Evolutionary conservation across 352 stramenopile genomes (phyloP).

Genomic region (Peronosclerospora sorghi): DNA sequence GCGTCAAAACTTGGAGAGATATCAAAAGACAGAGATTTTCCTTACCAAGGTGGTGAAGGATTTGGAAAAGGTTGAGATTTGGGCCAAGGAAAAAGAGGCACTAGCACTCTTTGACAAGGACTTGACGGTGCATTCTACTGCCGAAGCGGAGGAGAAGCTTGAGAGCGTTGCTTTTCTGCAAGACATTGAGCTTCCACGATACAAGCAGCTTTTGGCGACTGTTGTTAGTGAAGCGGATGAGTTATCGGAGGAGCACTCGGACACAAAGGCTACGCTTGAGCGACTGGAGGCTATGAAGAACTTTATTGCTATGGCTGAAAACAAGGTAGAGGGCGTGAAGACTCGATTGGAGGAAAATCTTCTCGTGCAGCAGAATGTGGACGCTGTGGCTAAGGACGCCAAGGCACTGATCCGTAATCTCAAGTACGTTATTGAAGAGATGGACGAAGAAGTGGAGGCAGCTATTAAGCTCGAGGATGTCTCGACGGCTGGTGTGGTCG

Average conservation of each 20-base stretch:
- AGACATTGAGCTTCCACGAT: slow-evolving; percentile 72
- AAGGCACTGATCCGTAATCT: slow-evolving; percentile 79
- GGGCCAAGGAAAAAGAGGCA: slow-evolving; percentile 73
- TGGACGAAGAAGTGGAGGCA: slow-evolving; percentile 80
- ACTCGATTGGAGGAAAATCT: slow-evolving; percentile 40
- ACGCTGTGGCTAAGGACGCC: slow-evolving; percentile 79
- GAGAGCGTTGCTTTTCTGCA: slow-evolving; percentile 77
- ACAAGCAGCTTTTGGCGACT: slow-evolving; percentile 63
- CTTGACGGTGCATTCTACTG: slow-evolving; percentile 39
- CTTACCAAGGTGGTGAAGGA: slow-evolving; percentile 80
- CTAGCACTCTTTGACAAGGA: slow-evolving; percentile 56
- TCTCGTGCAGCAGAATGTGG: slow-evolving; percentile 51
- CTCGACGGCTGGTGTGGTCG: slow-evolving; percentile 53
- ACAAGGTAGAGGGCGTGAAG: slow-evolving; percentile 56
- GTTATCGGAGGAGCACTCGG: slow-evolving; percentile 58
- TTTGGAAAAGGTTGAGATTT: slow-evolving; percentile 71
- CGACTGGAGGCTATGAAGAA: slow-evolving; percentile 63
- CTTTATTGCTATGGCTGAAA: slow-evolving; percentile 70
- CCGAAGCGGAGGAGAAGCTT: slow-evolving; percentile 68
- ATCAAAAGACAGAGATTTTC: slow-evolving; percentile 78
- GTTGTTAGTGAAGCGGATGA: slow-evolving; percentile 57
- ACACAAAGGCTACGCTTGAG: slow-evolving; percentile 52
- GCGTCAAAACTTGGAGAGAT: slow-evolving; percentile 61
- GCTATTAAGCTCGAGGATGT: slow-evolving; percentile 62
- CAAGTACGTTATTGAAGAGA: slow-evolving; percentile 82